Evolutionary conservation across 2,329 filamentous ascomycete genomes (phyloP).

Genomic region (Colletotrichum brevisporum): DNA sequence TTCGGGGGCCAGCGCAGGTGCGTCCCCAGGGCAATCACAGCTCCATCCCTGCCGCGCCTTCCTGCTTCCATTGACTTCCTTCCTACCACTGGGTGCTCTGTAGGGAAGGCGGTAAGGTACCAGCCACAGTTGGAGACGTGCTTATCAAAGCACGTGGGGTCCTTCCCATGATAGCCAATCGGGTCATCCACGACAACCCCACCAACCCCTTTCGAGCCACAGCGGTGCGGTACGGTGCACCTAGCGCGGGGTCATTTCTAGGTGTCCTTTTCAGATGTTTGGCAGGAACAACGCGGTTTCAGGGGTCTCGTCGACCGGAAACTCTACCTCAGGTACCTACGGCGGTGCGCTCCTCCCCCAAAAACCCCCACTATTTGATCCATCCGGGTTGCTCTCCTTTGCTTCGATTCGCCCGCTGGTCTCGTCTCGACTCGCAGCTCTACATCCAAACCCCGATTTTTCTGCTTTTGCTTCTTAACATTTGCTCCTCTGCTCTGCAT

Average conservation of each 20-base stretch:
- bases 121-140: slow-evolving; percentile 20
- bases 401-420: slow-evolving; percentile 1
- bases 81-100: not conserved
- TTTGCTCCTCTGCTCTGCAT: not conserved
- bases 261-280: not conserved
- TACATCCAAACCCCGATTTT: slow-evolving; percentile 7
- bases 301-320: slow-evolving; percentile 34
- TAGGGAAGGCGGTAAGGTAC: not conserved
- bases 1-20: slow-evolving; percentile 1
- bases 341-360: not conserved
- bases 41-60: slow-evolving; percentile 33
- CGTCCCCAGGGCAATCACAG: slow-evolving; percentile 33
- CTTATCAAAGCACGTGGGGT: slow-evolving; percentile 19
- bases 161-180: slow-evolving; percentile 1
- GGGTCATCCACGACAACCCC: too few species aligned
- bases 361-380: slow-evolving; percentile 23
- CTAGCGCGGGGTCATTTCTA: slow-evolving; percentile 36
- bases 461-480: slow-evolving; percentile 9
- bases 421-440: slow-evolving; percentile 18
- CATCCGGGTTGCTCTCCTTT: slow-evolving; percentile 23
- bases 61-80: slow-evolving; percentile 33
- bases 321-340: not conserved
- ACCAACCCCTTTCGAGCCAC: slow-evolving; percentile 19
- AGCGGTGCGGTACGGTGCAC: not conserved
- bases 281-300: slow-evolving; percentile 25